Evolutionary conservation across 306 rosid genomes (phyloP).

Genomic region (Oemleria cerasiformis): DNA sequence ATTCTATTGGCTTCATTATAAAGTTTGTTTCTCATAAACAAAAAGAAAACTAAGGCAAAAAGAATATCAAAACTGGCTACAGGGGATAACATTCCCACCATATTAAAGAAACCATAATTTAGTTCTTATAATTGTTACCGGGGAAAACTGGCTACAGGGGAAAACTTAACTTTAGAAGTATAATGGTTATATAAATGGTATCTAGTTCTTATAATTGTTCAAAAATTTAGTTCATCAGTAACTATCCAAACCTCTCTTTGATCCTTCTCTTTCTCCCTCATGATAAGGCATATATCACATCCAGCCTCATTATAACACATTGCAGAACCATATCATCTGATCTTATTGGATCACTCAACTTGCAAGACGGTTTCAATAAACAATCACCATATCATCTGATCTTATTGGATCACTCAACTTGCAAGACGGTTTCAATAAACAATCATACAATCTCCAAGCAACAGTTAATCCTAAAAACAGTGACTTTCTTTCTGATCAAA

Average conservation of each 20-base stretch:
- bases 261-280: not conserved
- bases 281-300: not conserved
- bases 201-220: not conserved
- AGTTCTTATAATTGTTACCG: too few relatives aligned
- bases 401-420: too few relatives aligned
- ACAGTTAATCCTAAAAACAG: not conserved
- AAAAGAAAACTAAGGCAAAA: not conserved
- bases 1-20: not conserved
- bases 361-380: not conserved
- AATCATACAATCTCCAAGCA: not conserved
- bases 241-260: not conserved
- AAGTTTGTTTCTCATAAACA: not conserved
- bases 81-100: not conserved
- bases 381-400: not conserved
- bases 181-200: not conserved
- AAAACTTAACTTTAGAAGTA: not conserved
- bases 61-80: not conserved
- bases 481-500: not conserved
- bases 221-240: not conserved
- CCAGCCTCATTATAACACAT: not conserved
- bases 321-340: not conserved
- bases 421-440: not conserved
- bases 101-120: conserved; percentile 6
- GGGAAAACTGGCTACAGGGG: too few relatives aligned
- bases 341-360: not conserved